These are phyloP conservation scores for Xylaria arbuscula DNA, from an alignment of 2,329 filamentous ascomycete genomes.

Conservation along the genomic window DNA sequence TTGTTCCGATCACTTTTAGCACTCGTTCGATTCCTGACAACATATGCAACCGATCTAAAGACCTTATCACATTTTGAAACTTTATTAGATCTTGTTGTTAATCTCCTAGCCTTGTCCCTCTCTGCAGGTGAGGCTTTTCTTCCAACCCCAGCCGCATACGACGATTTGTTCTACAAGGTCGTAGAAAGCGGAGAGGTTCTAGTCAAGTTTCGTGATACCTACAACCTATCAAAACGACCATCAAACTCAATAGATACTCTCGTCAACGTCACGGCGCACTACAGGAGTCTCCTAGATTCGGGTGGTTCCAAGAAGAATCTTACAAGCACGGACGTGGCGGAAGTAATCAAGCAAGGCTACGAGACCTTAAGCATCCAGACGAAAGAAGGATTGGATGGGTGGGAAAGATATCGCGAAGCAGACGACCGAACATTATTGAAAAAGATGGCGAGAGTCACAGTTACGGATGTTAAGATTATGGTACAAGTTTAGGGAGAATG, in stretches of 20 bases:
- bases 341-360: slow-evolving; percentile 95
- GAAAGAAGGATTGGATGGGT: slow-evolving; percentile 85
- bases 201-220: slow-evolving; percentile 82
- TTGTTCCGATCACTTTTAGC: slow-evolving; percentile 90
- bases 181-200: slow-evolving; percentile 90
- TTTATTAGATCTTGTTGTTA: slow-evolving; percentile 81
- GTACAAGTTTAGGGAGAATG: slow-evolving; percentile 54
- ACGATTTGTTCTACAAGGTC: slow-evolving; percentile 98
- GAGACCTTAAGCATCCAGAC: slow-evolving; percentile 93
- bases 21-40: slow-evolving; percentile 89
- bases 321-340: slow-evolving; percentile 84
- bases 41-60: slow-evolving; percentile 83
- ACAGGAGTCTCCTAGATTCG: slow-evolving; percentile 77
- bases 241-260: slow-evolving; percentile 85
- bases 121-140: slow-evolving; percentile 91
- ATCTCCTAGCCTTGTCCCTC: slow-evolving; percentile 84
- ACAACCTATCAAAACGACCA: slow-evolving; percentile 67
- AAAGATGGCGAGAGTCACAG: slow-evolving; percentile 83
- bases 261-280: slow-evolving; percentile 84
- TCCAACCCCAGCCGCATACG: slow-evolving; percentile 86
- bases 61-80: slow-evolving; percentile 74
- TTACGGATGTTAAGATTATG: slow-evolving; percentile 68
- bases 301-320: slow-evolving; percentile 61
- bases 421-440: slow-evolving; percentile 88
- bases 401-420: slow-evolving; percentile 87